Evolutionary conservation across 1,284 basidiomycete genomes (phyloP).

Genomic region (Thecaphora frezii): DNA sequence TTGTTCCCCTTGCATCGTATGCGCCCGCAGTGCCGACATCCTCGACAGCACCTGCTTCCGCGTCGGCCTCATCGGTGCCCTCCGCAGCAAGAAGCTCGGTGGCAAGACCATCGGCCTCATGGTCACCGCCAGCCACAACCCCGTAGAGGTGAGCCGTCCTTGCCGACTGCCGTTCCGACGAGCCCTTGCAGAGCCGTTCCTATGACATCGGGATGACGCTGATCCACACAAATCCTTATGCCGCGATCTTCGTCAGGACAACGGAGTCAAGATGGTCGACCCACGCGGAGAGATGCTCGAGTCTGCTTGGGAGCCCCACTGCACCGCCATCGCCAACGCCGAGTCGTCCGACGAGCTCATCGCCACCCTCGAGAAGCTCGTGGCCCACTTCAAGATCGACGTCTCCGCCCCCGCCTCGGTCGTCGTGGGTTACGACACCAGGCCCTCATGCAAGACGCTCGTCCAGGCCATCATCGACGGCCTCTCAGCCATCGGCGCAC

Average conservation of each 20-base stretch:
- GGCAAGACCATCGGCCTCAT: conserved; percentile 94
- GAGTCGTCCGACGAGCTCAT: conserved; percentile 73
- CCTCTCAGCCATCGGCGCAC: conserved; percentile 67
- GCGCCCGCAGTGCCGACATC: conserved; percentile 64
- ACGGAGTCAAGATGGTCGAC: conserved; percentile 97
- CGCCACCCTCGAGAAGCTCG: conserved; percentile 68
- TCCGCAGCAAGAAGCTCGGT: conserved; percentile 84
- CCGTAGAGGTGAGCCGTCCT: conserved; percentile 70
- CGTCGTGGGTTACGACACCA: conserved; percentile 89
- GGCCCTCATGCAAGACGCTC: conserved; percentile 83
- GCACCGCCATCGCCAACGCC: conserved; percentile 87
- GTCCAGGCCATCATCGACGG: conserved; percentile 81
- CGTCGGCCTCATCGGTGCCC: conserved; percentile 83
- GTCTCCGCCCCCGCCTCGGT: conserved; percentile 75
- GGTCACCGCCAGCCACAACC: conserved; percentile 99
- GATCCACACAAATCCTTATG: no score
- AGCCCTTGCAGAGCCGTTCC: background rate
- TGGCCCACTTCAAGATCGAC: conserved; percentile 75
- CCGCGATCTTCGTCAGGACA: conserved; percentile 87
- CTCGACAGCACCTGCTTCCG: conserved; percentile 93
- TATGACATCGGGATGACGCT: background rate
- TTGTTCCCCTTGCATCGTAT: background rate
- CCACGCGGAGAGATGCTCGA: conserved; percentile 99
- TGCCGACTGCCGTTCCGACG: no score
- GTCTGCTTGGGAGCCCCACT: conserved; percentile 85